These are phyloP conservation scores for Candida takata DNA, from an alignment of 805 yeast species.

Conservation along the genomic window DNA sequence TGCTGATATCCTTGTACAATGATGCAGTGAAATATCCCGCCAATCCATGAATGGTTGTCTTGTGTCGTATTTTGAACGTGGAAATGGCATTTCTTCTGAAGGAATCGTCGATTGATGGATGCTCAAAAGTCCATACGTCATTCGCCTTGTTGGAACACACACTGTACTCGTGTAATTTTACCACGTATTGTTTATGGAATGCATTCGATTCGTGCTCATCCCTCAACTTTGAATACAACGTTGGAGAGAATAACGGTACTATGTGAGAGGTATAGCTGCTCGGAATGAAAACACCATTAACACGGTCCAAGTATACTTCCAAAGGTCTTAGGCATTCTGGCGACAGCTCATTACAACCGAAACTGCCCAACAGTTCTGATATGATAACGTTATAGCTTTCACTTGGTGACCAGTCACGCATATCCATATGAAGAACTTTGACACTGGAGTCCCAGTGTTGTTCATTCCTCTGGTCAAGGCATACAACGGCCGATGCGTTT, in stretches of 20 bases:
- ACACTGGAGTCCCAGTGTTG: conserved; percentile 49
- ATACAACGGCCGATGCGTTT: conserved; percentile 52
- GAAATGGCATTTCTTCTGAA: conserved; percentile 25
- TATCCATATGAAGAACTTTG: conserved; percentile 48
- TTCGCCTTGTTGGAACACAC: conserved; percentile 40
- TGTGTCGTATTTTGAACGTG: conserved; percentile 38
- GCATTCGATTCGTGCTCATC: conserved; percentile 25
- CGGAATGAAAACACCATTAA: conserved; percentile 55
- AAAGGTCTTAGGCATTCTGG: conserved; percentile 67
- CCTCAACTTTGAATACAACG: conserved; percentile 33
- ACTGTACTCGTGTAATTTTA: conserved; percentile 34
- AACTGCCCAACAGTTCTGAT: conserved; percentile 82
- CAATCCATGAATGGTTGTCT: conserved; percentile 62
- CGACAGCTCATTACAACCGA: conserved; percentile 85
- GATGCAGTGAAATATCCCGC: conserved; percentile 69
- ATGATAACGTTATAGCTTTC: conserved; percentile 51
- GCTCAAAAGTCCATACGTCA: conserved; percentile 55
- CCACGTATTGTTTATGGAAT: conserved; percentile 42
- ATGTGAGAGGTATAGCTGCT: conserved; percentile 48
- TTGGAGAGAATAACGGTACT: conserved; percentile 63
- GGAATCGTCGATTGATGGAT: conserved; percentile 49
- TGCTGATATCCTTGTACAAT: conserved; percentile 49
- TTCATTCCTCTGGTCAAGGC: conserved; percentile 41
- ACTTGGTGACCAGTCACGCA: conserved; percentile 41
- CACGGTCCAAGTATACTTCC: conserved; percentile 32